phyloP scores from a whole-genome alignment of 31 red algal species.

The Asparagopsis taxiformis region DNA sequence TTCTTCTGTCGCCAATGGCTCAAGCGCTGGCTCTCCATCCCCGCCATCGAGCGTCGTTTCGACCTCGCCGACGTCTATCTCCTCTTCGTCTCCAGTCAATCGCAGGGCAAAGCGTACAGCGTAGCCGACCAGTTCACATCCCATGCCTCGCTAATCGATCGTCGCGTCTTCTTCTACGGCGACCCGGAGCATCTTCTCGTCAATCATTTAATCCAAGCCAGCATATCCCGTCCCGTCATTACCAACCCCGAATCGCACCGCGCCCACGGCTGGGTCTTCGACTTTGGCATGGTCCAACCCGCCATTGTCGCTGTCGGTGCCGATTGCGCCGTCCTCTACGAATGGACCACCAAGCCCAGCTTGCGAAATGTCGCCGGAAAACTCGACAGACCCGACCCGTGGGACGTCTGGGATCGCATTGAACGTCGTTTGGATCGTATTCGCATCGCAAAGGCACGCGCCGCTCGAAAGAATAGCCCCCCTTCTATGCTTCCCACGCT shows the following conservation, averaged over 20 bases:
- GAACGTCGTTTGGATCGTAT: constrained; percentile 44
- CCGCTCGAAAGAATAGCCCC: not conserved
- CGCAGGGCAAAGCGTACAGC: constrained; percentile 50
- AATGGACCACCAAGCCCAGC: constrained; percentile 50
- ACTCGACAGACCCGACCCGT: constrained; percentile 63
- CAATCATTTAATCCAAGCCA: not conserved
- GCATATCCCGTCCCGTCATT: constrained; percentile 23
- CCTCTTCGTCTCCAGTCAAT: constrained; percentile 51
- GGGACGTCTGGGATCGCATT: constrained; percentile 55
- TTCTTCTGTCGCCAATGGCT: constrained; percentile 62
- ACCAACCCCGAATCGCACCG: constrained; percentile 43
- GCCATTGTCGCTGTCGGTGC: constrained; percentile 37
- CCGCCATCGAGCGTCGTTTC: constrained; percentile 36
- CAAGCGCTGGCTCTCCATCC: constrained; percentile 46
- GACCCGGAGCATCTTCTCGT: constrained; percentile 58
- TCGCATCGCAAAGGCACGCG: not conserved
- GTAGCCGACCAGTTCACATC: constrained; percentile 45
- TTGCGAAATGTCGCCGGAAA: constrained; percentile 60
- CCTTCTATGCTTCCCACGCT: constrained; percentile 1
- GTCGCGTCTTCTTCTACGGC: constrained; percentile 40
- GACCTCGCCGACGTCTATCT: constrained; percentile 24
- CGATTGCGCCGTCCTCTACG: constrained; percentile 37
- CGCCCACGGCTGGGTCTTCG: constrained; percentile 58
- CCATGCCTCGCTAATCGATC: not conserved
- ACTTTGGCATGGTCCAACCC: constrained; percentile 71